These are phyloP conservation scores for Nothophoma quercina DNA, from an alignment of 2,329 filamentous ascomycete genomes.

Conservation along the genomic window DNA sequence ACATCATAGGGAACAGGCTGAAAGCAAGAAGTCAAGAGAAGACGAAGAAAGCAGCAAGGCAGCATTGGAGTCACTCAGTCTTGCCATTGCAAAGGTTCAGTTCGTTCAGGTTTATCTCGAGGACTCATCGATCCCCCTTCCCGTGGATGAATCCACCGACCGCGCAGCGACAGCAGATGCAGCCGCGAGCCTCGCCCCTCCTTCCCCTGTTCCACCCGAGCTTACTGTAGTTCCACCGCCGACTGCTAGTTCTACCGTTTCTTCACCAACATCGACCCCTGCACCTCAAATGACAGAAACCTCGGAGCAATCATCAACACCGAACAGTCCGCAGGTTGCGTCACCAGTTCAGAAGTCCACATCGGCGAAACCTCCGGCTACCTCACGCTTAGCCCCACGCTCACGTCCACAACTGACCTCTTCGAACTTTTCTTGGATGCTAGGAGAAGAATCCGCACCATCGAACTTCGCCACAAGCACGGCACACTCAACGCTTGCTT, in stretches of 20 bases:
- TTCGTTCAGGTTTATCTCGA: constrained; percentile 61
- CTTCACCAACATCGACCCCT: constrained; percentile 13
- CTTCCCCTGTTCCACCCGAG: constrained; percentile 26
- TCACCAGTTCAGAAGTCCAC: constrained; percentile 23
- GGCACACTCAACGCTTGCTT: constrained; percentile 44
- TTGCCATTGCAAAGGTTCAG: constrained; percentile 60
- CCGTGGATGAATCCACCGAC: constrained; percentile 46
- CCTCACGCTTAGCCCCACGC: constrained; percentile 48
- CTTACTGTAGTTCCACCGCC: constrained; percentile 34
- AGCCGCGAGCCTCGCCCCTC: constrained; percentile 28
- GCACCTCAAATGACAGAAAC: constrained; percentile 4
- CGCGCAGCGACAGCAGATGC: constrained; percentile 34
- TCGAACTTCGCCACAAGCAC: constrained; percentile 46
- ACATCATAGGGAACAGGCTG: constrained; percentile 62
- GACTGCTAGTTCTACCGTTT: constrained; percentile 15
- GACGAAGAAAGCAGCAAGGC: constrained; percentile 37
- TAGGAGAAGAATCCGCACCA: constrained; percentile 53
- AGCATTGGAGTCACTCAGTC: constrained; percentile 52
- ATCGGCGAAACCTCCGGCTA: constrained; percentile 20
- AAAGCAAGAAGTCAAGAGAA: constrained; percentile 38
- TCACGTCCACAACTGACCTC: constrained; percentile 72
- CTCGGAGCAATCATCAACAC: constrained; percentile 12
- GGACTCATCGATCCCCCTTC: constrained; percentile 55
- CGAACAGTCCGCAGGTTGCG: constrained; percentile 21
- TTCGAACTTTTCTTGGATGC: constrained; percentile 82